A percentile compares a stretch with the other conserved stretches of the same genome.
phyloP scores from a whole-genome alignment of 345 rosid species.

The Arabis alpina region DNA sequence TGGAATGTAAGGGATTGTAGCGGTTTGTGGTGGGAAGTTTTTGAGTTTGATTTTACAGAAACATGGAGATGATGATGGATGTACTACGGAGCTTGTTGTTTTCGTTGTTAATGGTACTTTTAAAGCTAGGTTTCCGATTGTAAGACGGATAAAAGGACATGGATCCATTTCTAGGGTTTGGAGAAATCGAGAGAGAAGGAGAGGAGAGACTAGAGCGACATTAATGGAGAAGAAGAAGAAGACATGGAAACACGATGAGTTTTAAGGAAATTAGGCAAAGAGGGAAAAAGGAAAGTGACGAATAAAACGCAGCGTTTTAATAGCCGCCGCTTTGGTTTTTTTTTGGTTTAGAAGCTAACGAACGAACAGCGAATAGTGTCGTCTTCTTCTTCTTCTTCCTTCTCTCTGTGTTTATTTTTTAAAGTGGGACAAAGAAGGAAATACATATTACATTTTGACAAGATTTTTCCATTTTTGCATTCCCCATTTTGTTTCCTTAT shows the following conservation, averaged over 20 bases:
- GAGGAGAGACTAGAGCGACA: conserved; percentile 17
- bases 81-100: conserved; percentile 74
- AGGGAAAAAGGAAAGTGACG: conserved; percentile 11
- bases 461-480: conserved; percentile 25
- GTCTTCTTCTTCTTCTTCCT: conserved; percentile 10
- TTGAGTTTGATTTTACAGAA: conserved; percentile 82
- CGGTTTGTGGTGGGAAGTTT: conserved; percentile 62
- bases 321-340: conserved; percentile 31
- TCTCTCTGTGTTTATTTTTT: conserved; percentile 12
- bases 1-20: conserved; percentile 66
- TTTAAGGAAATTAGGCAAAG: not conserved
- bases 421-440: conserved; percentile 33
- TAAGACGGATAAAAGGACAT: conserved; percentile 83
- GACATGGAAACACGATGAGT: conserved; percentile 8
- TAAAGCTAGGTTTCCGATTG: conserved; percentile 72
- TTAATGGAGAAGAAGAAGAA: conserved; percentile 15
- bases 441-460: not conserved
- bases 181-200: not conserved
- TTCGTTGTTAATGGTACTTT: conserved; percentile 71
- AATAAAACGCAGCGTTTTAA: conserved; percentile 37
- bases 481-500: conserved; percentile 22
- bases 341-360: conserved; percentile 21
- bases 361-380: conserved; percentile 29
- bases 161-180: conserved; percentile 75
- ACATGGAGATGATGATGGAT: conserved; percentile 79